A percentile compares a stretch with the other conserved stretches of the same genome.
Evolutionary conservation across 108 stramenopile genomes (phyloP).

Genomic region (Nitzschia sp.): DNA sequence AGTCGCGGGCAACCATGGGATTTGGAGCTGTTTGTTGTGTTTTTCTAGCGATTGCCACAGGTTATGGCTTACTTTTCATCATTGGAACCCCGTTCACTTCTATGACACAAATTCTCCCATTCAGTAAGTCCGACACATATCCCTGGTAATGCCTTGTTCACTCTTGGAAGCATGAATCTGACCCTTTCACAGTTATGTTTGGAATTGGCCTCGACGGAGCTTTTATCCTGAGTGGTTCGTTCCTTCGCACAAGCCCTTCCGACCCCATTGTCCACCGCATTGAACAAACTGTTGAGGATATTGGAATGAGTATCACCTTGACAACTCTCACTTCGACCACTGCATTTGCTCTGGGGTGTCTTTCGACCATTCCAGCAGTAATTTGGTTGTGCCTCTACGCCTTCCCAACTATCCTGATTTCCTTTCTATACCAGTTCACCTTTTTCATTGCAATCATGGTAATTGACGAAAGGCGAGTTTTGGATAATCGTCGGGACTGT

Average conservation of each 20-base stretch:
- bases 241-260: slow-evolving; percentile 7
- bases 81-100: slow-evolving; percentile 19
- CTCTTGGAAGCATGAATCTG: too few relatives aligned
- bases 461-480: slow-evolving; percentile 27
- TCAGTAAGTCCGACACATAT: slow-evolving; percentile 3
- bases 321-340: slow-evolving; percentile 31
- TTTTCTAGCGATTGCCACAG: slow-evolving; percentile 5
- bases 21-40: too few relatives aligned
- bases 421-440: slow-evolving; percentile 27
- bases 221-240: slow-evolving; percentile 25
- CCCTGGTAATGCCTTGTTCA: too few relatives aligned
- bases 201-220: slow-evolving; percentile 38
- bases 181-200: slow-evolving; percentile 12
- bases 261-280: slow-evolving; percentile 20
- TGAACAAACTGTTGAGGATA: slow-evolving; percentile 23
- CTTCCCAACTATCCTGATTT: slow-evolving; percentile 12
- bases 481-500: slow-evolving; percentile 29
- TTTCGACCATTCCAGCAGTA: slow-evolving; percentile 26
- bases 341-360: slow-evolving; percentile 30
- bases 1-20: not conserved
- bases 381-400: slow-evolving; percentile 35
- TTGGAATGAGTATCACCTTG: slow-evolving; percentile 31
- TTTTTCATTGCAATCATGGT: slow-evolving; percentile 30
- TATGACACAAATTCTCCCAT: slow-evolving; percentile 20
- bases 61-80: slow-evolving; percentile 27